Base-by-base conservation (phyloP, 495 filamentous ascomycete genomes). In the Neurospora sublineolata region DNA sequence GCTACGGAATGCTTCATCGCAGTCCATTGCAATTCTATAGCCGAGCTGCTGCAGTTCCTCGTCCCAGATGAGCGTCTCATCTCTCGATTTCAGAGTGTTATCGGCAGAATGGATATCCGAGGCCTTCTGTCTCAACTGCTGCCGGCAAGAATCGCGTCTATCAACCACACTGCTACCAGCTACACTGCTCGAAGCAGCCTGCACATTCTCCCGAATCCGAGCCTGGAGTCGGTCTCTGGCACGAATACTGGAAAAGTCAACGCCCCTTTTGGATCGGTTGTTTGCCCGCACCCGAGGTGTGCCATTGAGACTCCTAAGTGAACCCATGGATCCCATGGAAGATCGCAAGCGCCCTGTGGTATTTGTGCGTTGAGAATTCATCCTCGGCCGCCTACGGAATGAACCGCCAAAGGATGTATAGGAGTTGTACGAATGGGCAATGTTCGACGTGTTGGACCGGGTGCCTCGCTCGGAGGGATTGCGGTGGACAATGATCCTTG, bases 1-100 rank as follows among this genome's bases (percentile, higher is more conserved):
- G 33, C 89, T 87, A 74, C 92, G 93, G 80, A 97, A 97, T 1
- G 93, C 93, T 74, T 93, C 92, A 73, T 87, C 86, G 58, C 83
- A 86, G 68, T 86, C 82, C 72, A 82, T 82, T 30, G 84, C 85
- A 42, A 87, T 82, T 40, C 78, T 83, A 71, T 75, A 77, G 46
- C 80, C 83, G 10, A 86, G 79, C n/a, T 85, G 79, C 33, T 83
- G 79, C 37, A 88, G 78, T 72, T 87, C 85, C 18, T 87, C 84
- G 23, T 79, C 83, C 83, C 82, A 84, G 11, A 78, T 68, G 14
- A 76, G 30, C n/a, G 71, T 73, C 14, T 76, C 75, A 1, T 76
- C 76, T 7, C 69, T 72, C 16, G 75, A 70, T 39, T 74, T 64
- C 14, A 64, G 12, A 36, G 68, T 72, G 39, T 70, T 9, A 36